Percentiles rank a stretch among this genome's conserved stretches.
Evolutionary conservation across 2,329 filamentous ascomycete genomes (phyloP).

Genomic region (Zalaria sp.): DNA sequence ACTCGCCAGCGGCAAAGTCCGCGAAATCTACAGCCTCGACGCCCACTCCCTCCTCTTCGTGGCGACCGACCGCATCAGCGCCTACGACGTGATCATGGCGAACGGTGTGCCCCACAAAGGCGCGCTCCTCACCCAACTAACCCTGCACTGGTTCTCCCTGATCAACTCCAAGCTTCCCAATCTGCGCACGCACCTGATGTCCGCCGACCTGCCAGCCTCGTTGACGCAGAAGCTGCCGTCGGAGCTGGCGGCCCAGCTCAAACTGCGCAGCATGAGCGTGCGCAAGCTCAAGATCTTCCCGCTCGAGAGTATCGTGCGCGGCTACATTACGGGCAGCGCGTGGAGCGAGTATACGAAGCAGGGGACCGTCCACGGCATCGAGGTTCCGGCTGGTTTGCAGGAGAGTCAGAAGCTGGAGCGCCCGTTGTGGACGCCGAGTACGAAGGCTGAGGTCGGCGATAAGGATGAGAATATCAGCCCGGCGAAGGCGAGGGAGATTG

Average conservation of each 20-base stretch:
- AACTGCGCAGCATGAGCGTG: constrained; percentile 63
- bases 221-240: constrained; percentile 38
- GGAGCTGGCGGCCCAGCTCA: constrained; percentile 19
- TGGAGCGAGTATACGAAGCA: constrained; percentile 63
- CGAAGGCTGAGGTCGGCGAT: constrained; percentile 66
- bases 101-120: constrained; percentile 63
- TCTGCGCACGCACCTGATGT: constrained; percentile 50
- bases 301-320: constrained; percentile 73
- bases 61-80: constrained; percentile 81
- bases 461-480: constrained; percentile 80
- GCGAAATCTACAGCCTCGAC: constrained; percentile 65
- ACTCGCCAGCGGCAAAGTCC: constrained; percentile 57
- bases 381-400: constrained; percentile 50
- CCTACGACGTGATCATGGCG: constrained; percentile 81
- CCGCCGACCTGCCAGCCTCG: constrained; percentile 41
- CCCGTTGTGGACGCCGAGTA: constrained; percentile 67
- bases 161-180: constrained; percentile 41
- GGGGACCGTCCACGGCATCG: constrained; percentile 69
- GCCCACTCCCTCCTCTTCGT: constrained; percentile 63
- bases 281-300: constrained; percentile 61
- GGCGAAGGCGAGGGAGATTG: constrained; percentile 45
- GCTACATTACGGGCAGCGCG: constrained; percentile 76
- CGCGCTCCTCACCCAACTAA: constrained; percentile 51
- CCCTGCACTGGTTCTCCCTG: constrained; percentile 53
- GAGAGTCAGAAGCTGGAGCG: constrained; percentile 56